These are phyloP conservation scores for Hippophae tibetana DNA, from an alignment of 306 rosid genomes.

Conservation along the genomic window DNA sequence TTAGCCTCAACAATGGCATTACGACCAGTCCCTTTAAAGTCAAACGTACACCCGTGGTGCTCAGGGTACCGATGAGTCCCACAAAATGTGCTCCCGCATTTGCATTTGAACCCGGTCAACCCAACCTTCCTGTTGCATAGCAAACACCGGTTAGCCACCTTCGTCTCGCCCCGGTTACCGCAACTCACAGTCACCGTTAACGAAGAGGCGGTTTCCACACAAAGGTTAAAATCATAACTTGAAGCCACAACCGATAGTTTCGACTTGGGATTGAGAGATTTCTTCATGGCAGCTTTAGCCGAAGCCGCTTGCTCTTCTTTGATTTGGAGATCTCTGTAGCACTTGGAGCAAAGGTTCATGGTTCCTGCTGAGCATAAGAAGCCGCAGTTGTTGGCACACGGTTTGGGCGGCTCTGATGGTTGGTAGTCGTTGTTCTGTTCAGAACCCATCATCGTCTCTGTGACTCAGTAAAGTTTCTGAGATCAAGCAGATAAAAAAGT, in stretches of 20 bases:
- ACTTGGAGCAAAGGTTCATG: constrained; percentile 51
- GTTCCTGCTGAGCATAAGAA: constrained; percentile 43
- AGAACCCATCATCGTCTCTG: constrained; percentile 28
- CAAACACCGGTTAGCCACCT: constrained; percentile 33
- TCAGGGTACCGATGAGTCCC: constrained; percentile 52
- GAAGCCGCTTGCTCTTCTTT: constrained; percentile 26
- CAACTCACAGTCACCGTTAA: neutral
- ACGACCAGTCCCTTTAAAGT: constrained; percentile 31
- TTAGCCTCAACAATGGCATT: constrained; percentile 41
- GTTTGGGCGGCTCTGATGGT: constrained; percentile 38
- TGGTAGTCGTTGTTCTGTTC: constrained; percentile 36
- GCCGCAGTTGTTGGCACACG: constrained; percentile 58
- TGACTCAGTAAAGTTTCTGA: neutral
- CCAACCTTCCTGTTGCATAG: constrained; percentile 47
- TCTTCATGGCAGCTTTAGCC: constrained; percentile 36
- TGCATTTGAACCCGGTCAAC: constrained; percentile 45
- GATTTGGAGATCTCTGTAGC: constrained; percentile 29
- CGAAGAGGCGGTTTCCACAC: neutral
- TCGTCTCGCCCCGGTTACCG: constrained; percentile 5
- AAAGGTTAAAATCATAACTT: neutral
- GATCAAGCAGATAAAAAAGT: neutral
- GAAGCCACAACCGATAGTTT: neutral
- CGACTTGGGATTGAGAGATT: constrained; percentile 18
- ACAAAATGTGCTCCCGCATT: constrained; percentile 47
- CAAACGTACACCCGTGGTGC: constrained; percentile 42